Conservation (phyloP, 2,329 filamentous ascomycete species). For the Claviceps quebecensis region DNA sequence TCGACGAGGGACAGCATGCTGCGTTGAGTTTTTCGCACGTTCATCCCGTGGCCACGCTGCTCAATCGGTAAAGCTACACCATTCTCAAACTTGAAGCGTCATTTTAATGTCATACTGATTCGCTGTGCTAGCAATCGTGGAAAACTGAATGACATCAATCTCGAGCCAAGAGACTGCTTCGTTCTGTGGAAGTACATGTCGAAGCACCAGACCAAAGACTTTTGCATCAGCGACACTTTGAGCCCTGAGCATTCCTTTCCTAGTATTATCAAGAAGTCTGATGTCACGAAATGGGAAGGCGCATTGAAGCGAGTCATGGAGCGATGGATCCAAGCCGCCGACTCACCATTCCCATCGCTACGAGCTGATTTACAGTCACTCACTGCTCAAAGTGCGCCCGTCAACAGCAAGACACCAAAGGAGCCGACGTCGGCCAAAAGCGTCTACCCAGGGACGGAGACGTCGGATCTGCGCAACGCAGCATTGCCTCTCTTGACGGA, state of each 20-base stretch:
- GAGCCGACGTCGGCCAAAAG: not conserved
- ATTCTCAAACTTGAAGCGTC: no score
- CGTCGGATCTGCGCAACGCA: conserved; percentile 31
- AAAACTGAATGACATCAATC: conserved; percentile 50
- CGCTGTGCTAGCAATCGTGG: conserved; percentile 31
- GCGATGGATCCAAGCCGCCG: not conserved
- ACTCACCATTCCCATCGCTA: not conserved
- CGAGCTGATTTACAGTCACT: not conserved
- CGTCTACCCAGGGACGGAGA: conserved; percentile 28
- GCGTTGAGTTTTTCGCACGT: conserved; percentile 41
- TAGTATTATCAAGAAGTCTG: not conserved
- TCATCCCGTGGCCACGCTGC: conserved; percentile 51
- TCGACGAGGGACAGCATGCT: conserved; percentile 29
- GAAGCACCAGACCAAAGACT: conserved; percentile 32
- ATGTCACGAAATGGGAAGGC: not conserved
- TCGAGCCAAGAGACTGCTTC: conserved; percentile 60
- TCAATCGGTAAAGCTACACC: conserved; percentile 30
- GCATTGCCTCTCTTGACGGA: conserved; percentile 18
- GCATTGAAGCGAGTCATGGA: not conserved
- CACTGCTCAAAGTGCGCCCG: conserved; percentile 4
- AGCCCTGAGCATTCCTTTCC: not conserved
- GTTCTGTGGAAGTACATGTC: conserved; percentile 51
- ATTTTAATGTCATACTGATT: conserved; percentile 5
- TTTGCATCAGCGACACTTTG: not conserved
- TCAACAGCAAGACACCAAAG: conserved; percentile 14